These are phyloP conservation scores for Inga oerstediana DNA, from an alignment of 306 rosid genomes.

Conservation along the genomic window DNA sequence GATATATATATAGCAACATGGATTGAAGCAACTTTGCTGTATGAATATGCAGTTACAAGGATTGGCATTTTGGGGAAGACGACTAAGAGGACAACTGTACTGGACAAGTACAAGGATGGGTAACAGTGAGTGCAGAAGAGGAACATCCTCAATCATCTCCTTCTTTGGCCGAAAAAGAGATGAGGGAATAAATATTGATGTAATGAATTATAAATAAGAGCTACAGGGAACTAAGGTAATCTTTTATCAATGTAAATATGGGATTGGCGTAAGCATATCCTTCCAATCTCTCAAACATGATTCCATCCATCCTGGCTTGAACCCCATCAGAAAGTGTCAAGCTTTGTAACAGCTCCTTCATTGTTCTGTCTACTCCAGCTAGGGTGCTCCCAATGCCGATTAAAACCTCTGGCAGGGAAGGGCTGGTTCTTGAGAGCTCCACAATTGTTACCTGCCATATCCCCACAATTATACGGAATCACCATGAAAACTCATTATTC, in stretches of 20 bases:
- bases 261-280: constrained; percentile 68
- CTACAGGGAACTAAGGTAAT: constrained; percentile 67
- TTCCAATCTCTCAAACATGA: constrained; percentile 78
- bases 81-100: neutral
- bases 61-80: neutral
- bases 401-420: constrained; percentile 71
- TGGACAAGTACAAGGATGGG: neutral
- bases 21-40: neutral
- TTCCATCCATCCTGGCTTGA: constrained; percentile 94
- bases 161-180: neutral
- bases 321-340: constrained; percentile 68
- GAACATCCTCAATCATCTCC: neutral
- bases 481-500: constrained; percentile 19
- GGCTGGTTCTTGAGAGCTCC: constrained; percentile 81
- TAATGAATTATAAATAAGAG: neutral
- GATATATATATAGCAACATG: neutral
- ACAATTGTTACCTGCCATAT: constrained; percentile 72
- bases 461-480: neutral
- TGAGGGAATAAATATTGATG: neutral
- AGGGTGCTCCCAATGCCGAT: constrained; percentile 69
- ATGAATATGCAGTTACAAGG: neutral
- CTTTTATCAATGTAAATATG: constrained; percentile 61
- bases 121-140: neutral
- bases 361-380: constrained; percentile 64
- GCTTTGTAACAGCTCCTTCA: constrained; percentile 60